Evolutionary conservation across 805 yeast species (phyloP).

Genomic region (Saccharomycopsis microspora): DNA sequence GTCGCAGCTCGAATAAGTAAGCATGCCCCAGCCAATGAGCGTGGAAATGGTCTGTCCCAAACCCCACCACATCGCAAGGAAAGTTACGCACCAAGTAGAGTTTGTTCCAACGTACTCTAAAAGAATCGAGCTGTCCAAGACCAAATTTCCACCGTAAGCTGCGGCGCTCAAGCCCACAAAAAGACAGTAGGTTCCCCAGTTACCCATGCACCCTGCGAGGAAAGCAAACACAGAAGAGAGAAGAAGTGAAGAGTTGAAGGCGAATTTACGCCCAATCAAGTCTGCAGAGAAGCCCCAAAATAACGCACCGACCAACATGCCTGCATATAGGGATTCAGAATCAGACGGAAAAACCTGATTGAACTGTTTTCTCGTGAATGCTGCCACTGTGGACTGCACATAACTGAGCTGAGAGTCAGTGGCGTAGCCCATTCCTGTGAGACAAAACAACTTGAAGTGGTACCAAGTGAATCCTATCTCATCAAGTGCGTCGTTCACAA

Average conservation of each 20-base stretch:
- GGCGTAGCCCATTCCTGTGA: slow-evolving; percentile 47
- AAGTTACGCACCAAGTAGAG: slow-evolving; percentile 39
- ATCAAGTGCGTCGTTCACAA: slow-evolving; percentile 41
- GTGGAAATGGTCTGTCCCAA: slow-evolving; percentile 46
- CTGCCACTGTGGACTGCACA: slow-evolving; percentile 35
- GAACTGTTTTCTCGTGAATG: slow-evolving; percentile 37
- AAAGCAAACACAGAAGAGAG: slow-evolving; percentile 40
- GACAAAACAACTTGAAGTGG: slow-evolving; percentile 36
- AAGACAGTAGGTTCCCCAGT: slow-evolving; percentile 38
- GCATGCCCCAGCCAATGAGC: slow-evolving; percentile 43
- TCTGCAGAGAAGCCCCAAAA: slow-evolving; percentile 48
- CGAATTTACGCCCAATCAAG: slow-evolving; percentile 40
- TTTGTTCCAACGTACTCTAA: slow-evolving; percentile 41
- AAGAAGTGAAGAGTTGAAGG: slow-evolving; percentile 39
- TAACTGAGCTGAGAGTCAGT: slow-evolving; percentile 41
- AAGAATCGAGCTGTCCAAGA: slow-evolving; percentile 41
- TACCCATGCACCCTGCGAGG: slow-evolving; percentile 40
- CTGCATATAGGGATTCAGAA: slow-evolving; percentile 37
- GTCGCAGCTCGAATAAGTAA: slow-evolving; percentile 38
- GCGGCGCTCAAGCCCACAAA: slow-evolving; percentile 34
- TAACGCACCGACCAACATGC: slow-evolving; percentile 41
- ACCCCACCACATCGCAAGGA: slow-evolving; percentile 53
- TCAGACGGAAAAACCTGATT: slow-evolving; percentile 32
- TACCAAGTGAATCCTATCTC: slow-evolving; percentile 50
- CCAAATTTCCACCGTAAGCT: slow-evolving; percentile 48